A percentile compares a stretch with the other conserved stretches of the same genome.
These are phyloP conservation scores for Aspergillus ellipticus DNA, from an alignment of 495 filamentous ascomycete genomes.

Conservation along the genomic window DNA sequence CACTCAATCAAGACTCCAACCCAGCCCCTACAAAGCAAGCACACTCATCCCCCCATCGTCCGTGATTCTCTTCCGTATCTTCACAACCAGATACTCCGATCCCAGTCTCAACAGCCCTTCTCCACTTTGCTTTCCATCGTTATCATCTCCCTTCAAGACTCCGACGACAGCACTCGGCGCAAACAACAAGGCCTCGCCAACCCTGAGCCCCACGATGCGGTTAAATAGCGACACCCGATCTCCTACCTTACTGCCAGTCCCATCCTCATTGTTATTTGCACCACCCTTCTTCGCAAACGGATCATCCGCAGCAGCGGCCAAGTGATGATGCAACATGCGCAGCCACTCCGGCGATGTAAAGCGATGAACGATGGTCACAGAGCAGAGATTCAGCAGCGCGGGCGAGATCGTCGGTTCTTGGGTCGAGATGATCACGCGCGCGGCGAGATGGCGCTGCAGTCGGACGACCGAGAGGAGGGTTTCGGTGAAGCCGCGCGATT, in stretches of 20 bases:
- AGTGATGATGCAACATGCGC: slow-evolving; percentile 53
- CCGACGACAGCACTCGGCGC: slow-evolving; percentile 49
- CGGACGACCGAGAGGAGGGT: slow-evolving; percentile 62
- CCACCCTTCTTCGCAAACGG: neutral
- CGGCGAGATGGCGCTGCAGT: slow-evolving; percentile 65
- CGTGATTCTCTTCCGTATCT: slow-evolving; percentile 14
- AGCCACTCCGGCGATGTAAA: slow-evolving; percentile 73
- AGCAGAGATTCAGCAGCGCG: slow-evolving; percentile 64
- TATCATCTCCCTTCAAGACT: neutral
- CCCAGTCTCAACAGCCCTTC: slow-evolving; percentile 5
- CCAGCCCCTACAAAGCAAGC: too few species aligned
- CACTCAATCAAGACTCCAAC: too few species aligned
- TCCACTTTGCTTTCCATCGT: slow-evolving; percentile 3
- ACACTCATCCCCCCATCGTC: slow-evolving; percentile 19
- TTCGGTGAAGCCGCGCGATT: slow-evolving; percentile 54
- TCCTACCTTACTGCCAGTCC: too few species aligned
- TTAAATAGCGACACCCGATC: slow-evolving; percentile 17
- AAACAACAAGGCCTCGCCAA: slow-evolving; percentile 63
- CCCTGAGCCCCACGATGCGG: slow-evolving; percentile 51
- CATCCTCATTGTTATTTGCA: slow-evolving; percentile 3
- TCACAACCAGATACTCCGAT: slow-evolving; percentile 6
- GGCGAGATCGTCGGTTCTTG: slow-evolving; percentile 77
- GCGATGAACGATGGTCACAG: slow-evolving; percentile 69
- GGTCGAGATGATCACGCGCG: slow-evolving; percentile 67
- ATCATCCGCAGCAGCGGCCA: slow-evolving; percentile 43